Evolutionary conservation across 768 basidiomycete species (phyloP), one percentile per base, ranked within the genome.

Genomic region (Plicaturopsis crispa): DNA sequence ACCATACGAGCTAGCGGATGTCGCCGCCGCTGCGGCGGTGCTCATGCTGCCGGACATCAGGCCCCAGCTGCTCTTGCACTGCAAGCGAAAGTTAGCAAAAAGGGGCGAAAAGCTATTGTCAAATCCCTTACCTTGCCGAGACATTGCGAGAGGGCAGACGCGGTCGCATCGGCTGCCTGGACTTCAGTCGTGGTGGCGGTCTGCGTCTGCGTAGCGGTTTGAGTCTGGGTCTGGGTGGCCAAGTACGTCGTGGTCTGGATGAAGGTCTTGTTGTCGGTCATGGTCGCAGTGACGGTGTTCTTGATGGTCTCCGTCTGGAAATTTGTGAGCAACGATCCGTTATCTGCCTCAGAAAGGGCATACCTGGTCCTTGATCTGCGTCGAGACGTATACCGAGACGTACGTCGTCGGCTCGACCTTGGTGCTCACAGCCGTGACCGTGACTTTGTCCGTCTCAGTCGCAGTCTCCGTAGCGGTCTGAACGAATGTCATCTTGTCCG

Each of bases 1-100:
- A n/a, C 21, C 42, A 16, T 14, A 18, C 13, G 43, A 31, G 17
- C 33, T n/a, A n/a, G n/a, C n/a, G n/a, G n/a, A n/a, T 40, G 17
- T 19, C 12, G 32, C 40, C 31, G 50, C 39, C 35, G 46, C 46
- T 11, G 52, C 24, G 16, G 55, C 61, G 41, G 22, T 41, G 60
- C 72, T 62, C 62, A 61, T 66, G 62, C 75, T 79, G 6, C 75
- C 75, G 13, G 60, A 36, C 6, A 51, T 67, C 51, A 81, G 55
- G 41, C 64, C 65, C 67, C 71, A 80, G 41, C 54, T 50, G 23
- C 67, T 72, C 64, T 80, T 76, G 71, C 80, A 82, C 70, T 75
- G 43, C 2, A 37, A 44, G 24, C 24, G 22, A 38, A 45, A 28
- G 17, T 24, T 36, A 19, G 59, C 35, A 54, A 11, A 38, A 24